Evolutionary conservation across 257 asterid genomes (phyloP).

Genomic region (Ilex aquifolium): DNA sequence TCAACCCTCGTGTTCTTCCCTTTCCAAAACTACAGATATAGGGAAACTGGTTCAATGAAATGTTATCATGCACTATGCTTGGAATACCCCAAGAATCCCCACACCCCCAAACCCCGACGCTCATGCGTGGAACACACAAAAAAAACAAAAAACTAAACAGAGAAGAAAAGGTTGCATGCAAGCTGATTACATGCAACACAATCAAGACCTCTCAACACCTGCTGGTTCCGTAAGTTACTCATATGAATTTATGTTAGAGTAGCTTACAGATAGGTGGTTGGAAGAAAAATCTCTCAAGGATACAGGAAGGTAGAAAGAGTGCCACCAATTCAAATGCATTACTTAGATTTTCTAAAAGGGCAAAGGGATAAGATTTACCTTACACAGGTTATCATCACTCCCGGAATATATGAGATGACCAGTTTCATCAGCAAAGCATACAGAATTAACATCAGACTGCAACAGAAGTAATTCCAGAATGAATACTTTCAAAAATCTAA

Average conservation of each 20-base stretch:
- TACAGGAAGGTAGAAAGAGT: neutral
- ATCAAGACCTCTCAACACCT: too few relatives aligned
- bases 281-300: neutral
- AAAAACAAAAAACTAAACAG: too few relatives aligned
- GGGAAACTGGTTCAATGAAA: too few relatives aligned
- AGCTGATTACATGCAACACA: too few relatives aligned
- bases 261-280: neutral
- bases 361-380: conserved; percentile 38
- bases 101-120: too few relatives aligned
- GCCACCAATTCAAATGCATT: neutral
- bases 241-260: neutral
- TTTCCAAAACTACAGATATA: too few relatives aligned
- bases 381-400: conserved; percentile 90
- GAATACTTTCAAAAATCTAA: neutral
- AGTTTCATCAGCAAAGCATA: conserved; percentile 93
- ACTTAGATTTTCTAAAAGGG: neutral
- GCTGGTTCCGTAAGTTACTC: too few relatives aligned
- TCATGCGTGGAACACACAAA: too few relatives aligned
- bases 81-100: too few relatives aligned
- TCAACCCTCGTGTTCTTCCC: too few relatives aligned
- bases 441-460: conserved; percentile 98
- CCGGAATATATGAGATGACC: conserved; percentile 96
- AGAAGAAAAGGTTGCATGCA: too few relatives aligned
- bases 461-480: conserved; percentile 9
- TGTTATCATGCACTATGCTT: too few relatives aligned